These are phyloP conservation scores for Aspergillus olivimuriae DNA, from an alignment of 495 filamentous ascomycete species.

Conservation along the genomic window DNA sequence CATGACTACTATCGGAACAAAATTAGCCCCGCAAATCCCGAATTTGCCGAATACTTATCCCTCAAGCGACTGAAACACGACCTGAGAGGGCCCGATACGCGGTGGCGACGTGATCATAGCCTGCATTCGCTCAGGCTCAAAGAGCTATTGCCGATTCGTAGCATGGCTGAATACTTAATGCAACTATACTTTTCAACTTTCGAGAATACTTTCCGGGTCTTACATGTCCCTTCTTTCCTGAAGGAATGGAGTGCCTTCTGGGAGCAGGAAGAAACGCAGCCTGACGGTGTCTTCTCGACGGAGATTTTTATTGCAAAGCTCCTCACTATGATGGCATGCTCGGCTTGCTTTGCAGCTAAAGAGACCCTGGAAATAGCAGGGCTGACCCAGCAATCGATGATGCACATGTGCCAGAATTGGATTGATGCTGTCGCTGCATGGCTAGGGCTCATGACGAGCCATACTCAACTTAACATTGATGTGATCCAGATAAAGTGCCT, in stretches of 20 bases:
- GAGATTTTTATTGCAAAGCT: background rate
- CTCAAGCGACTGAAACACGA: background rate
- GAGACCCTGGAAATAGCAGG: too few relatives aligned
- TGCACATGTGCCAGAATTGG: too few relatives aligned
- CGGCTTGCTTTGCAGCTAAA: background rate
- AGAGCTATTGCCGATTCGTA: background rate
- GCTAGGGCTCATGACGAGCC: constrained; percentile 1
- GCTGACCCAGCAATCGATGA: too few relatives aligned
- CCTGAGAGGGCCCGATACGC: background rate
- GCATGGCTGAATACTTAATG: background rate
- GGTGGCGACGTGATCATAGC: background rate
- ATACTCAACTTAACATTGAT: constrained; percentile 7
- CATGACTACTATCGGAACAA: background rate
- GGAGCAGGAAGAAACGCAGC: background rate
- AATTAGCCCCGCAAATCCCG: background rate
- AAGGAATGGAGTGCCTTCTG: background rate
- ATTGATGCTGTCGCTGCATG: constrained; percentile 1
- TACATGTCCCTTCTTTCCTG: background rate
- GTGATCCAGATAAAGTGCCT: constrained; percentile 11
- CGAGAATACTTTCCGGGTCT: background rate
- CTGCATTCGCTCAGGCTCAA: background rate
- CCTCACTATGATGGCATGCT: background rate
- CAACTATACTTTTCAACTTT: background rate
- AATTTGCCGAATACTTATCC: background rate
- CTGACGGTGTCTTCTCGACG: background rate